phyloP scores from a whole-genome alignment of 1,284 basidiomycete genomes.

The Taiwanofungus camphoratus region DNA sequence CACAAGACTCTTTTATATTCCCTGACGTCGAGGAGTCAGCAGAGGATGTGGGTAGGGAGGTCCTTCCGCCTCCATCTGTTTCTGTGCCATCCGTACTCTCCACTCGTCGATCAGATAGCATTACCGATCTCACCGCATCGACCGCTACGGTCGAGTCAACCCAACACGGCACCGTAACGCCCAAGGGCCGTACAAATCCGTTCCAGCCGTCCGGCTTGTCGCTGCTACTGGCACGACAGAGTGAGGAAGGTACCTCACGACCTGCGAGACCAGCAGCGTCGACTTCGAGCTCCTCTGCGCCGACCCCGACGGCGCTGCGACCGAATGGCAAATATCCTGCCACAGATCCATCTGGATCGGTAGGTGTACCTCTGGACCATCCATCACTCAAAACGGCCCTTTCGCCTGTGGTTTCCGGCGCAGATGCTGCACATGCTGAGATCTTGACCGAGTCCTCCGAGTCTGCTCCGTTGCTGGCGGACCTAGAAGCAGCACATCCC shows the following conservation, averaged over 20 bases:
- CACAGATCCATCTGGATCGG: background rate
- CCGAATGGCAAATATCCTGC: background rate
- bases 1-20: constrained; percentile 35
- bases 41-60: constrained; percentile 11
- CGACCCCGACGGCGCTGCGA: too few relatives aligned
- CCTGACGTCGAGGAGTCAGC: constrained; percentile 23
- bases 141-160: constrained; percentile 23
- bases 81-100: constrained; percentile 24
- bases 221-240: constrained; percentile 11
- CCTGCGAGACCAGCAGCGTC: constrained; percentile 30
- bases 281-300: constrained; percentile 8
- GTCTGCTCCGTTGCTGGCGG: constrained; percentile 20
- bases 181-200: constrained; percentile 15
- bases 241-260: constrained; percentile 15
- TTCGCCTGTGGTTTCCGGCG: constrained; percentile 1
- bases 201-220: constrained; percentile 34
- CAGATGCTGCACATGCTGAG: background rate
- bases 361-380: background rate
- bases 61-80: constrained; percentile 19
- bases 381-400: background rate
- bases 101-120: constrained; percentile 22
- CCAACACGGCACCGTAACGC: constrained; percentile 27
- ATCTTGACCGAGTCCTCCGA: constrained; percentile 14
- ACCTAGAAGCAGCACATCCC: constrained; percentile 21
- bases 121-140: constrained; percentile 20